Percentiles rank a stretch among this genome's conserved stretches.
Conservation (phyloP, 306 rosid genomes). For the Rubus idaeus region DNA sequence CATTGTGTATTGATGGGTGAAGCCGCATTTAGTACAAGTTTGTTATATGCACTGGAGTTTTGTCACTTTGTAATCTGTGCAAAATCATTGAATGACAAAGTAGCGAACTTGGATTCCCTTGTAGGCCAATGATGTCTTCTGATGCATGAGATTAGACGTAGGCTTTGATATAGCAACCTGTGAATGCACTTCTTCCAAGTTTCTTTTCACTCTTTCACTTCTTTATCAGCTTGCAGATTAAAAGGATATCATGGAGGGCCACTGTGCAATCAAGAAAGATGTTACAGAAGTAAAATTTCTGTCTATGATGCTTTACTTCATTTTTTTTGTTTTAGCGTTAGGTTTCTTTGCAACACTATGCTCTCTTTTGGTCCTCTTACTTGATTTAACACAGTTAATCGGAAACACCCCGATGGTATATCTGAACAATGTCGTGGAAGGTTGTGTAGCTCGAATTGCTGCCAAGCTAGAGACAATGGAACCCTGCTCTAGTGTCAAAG, state of each 20-base stretch:
- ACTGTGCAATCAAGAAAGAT: slow-evolving; percentile 67
- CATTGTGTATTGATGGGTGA: background rate
- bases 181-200: background rate
- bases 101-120: background rate
- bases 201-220: slow-evolving; percentile 6
- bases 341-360: background rate
- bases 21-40: background rate
- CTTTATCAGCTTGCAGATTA: slow-evolving; percentile 8
- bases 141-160: background rate
- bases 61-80: background rate
- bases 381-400: slow-evolving; percentile 45
- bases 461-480: slow-evolving; percentile 79
- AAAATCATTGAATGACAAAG: background rate
- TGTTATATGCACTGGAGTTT: background rate
- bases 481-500: slow-evolving; percentile 75
- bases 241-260: slow-evolving; percentile 44
- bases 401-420: slow-evolving; percentile 74
- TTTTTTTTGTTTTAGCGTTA: background rate
- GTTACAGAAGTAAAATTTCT: slow-evolving; percentile 56
- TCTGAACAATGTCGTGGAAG: slow-evolving; percentile 69
- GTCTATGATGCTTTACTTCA: background rate
- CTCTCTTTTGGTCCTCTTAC: background rate
- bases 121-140: no score
- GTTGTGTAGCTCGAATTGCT: slow-evolving; percentile 68
- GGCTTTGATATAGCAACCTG: background rate